These are phyloP conservation scores for Erysimum cheiri DNA, from an alignment of 441 rosid species.

Conservation along the genomic window DNA sequence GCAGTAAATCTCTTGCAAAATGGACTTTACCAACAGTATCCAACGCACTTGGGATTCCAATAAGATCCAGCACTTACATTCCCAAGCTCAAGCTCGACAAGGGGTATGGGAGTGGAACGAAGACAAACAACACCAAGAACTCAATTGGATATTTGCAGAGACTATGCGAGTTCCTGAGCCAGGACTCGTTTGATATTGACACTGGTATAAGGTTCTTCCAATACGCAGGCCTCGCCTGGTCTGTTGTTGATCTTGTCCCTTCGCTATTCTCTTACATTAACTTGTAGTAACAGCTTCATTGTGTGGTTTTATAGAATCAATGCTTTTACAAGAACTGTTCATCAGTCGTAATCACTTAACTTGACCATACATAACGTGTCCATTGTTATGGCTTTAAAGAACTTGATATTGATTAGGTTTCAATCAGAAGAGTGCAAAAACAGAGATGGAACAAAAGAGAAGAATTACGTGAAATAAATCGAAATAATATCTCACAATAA, in stretches of 20 bases:
- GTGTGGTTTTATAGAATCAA: neutral
- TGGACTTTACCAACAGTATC: slow-evolving; percentile 83
- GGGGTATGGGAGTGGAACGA: slow-evolving; percentile 46
- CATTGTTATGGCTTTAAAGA: neutral
- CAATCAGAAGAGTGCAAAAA: neutral
- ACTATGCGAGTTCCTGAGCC: slow-evolving; percentile 53
- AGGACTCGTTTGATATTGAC: slow-evolving; percentile 77
- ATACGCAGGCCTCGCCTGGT: slow-evolving; percentile 91
- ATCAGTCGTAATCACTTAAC: neutral
- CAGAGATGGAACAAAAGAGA: slow-evolving; percentile 22
- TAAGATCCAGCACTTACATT: slow-evolving; percentile 70
- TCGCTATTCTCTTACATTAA: slow-evolving; percentile 58
- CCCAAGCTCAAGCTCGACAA: slow-evolving; percentile 54
- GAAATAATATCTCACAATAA: slow-evolving; percentile 45
- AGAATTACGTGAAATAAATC: slow-evolving; percentile 7
- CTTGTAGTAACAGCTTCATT: slow-evolving; percentile 47
- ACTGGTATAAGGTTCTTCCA: slow-evolving; percentile 92
- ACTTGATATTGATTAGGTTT: neutral
- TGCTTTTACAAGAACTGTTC: neutral
- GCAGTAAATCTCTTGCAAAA: slow-evolving; percentile 88
- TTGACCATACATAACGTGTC: neutral
- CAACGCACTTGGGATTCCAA: slow-evolving; percentile 71
- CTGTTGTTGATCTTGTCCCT: slow-evolving; percentile 91
- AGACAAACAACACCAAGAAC: slow-evolving; percentile 55
- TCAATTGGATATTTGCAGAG: slow-evolving; percentile 58